Conservation (phyloP, 805 yeast species). For the Sungouiella thailandica region DNA sequence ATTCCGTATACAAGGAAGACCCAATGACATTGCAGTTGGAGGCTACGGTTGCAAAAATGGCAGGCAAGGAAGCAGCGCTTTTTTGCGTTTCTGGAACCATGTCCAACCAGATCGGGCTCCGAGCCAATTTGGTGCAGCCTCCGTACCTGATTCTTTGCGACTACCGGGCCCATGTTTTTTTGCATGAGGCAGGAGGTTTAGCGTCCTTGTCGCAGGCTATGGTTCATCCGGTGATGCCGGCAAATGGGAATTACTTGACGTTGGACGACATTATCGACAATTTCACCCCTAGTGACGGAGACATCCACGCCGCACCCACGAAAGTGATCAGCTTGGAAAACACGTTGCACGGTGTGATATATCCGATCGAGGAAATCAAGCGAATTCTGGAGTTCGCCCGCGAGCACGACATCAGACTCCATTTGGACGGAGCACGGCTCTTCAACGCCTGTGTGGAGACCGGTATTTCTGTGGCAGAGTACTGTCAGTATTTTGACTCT, state of each 20-base stretch:
- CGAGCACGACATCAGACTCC: conserved; percentile 54
- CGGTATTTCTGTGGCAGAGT: conserved; percentile 62
- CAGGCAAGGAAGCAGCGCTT: conserved; percentile 78
- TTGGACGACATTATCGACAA: conserved; percentile 69
- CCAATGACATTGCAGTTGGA: conserved; percentile 62
- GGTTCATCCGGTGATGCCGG: conserved; percentile 79
- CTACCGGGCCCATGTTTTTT: conserved; percentile 75
- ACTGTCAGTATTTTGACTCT: conserved; percentile 77
- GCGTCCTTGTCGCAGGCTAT: conserved; percentile 88
- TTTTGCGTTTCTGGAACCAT: conserved; percentile 87
- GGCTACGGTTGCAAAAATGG: conserved; percentile 53
- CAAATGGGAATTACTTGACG: conserved; percentile 72
- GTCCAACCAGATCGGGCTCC: conserved; percentile 80
- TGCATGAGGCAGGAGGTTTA: conserved; percentile 87
- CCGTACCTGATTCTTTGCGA: conserved; percentile 87
- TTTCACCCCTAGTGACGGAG: conserved; percentile 67
- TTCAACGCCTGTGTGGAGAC: conserved; percentile 85
- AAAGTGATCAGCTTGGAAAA: conserved; percentile 80
- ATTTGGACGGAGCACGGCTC: conserved; percentile 92
- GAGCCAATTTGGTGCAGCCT: conserved; percentile 74
- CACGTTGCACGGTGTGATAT: conserved; percentile 77
- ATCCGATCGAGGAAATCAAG: conserved; percentile 73
- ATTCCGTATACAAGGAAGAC: conserved; percentile 87
- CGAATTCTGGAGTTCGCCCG: conserved; percentile 69
- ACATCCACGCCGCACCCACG: conserved; percentile 87